Base-by-base conservation (phyloP, 2,329 filamentous ascomycete species). In the Zalaria sp. region DNA sequence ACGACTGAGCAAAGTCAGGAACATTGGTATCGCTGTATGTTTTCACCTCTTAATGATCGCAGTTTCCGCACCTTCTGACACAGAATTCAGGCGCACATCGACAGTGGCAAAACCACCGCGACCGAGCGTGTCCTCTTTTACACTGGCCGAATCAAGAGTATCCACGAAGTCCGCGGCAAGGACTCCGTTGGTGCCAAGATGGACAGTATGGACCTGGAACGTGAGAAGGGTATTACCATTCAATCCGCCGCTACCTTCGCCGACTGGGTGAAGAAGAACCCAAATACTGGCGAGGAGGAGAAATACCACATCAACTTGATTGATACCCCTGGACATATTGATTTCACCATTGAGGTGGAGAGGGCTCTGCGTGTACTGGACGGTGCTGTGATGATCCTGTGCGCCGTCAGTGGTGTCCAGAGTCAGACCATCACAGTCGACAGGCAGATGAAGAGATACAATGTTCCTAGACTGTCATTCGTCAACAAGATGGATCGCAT, bases 401-500 rank as follows among this genome's bases (percentile, higher is more conserved):
- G 91, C 60, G 91, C 91, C 47, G 91, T 96, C 46, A 93, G 85
- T 55, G 91, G 91, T 58, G 91, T 98, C 29, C 91, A 98, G 66
- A 89, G 82, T 58, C 91, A 98, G 67, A 98, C 91, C 18, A 95
- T 95, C 54, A 98, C 91, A 1, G 91, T 98, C 49, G 88, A 98
- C 63, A 77, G 91, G 53, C 91, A 98, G 69, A 98, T 98, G 91
- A 85, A 87, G 69, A 80, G 91, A 52, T 98, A 98, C 72, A 89
- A 96, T 58, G 81, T 98, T 48, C 91, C 91, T 46, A 77, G 91
- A 53, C 80, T 98, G 61, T 93, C 84, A 42, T 98, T 98, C 57
- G 79, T 98, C 60, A 98, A 98, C 71, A 98, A 98, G 73, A 96
- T 98, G 89, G 91, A 98, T 59, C 82, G 91, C 50, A 95, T 95